A percentile compares a stretch with the other conserved stretches of the same genome.
These are phyloP conservation scores for Pholiota molesta DNA, from an alignment of 768 basidiomycete genomes.

Conservation along the genomic window DNA sequence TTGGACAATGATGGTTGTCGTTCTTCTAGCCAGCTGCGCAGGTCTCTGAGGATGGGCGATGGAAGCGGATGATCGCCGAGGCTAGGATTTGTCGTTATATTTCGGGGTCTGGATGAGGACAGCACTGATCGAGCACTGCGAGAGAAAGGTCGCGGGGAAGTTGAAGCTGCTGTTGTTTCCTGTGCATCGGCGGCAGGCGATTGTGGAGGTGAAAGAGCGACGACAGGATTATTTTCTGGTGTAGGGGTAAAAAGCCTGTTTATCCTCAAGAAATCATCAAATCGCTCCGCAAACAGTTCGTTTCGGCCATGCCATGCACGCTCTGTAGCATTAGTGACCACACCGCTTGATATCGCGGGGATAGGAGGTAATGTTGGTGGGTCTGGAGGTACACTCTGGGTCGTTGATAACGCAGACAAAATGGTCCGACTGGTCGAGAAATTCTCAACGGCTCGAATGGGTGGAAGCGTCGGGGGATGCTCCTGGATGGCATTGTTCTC, in stretches of 20 bases:
- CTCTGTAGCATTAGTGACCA: conserved; percentile 10
- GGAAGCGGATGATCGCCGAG: conserved; percentile 25
- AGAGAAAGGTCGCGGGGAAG: background rate
- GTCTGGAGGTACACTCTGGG: conserved; percentile 10
- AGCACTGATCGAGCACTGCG: background rate
- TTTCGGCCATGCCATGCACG: background rate
- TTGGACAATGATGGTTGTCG: background rate
- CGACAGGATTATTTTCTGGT: background rate
- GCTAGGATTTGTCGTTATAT: background rate
- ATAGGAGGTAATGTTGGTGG: conserved; percentile 30
- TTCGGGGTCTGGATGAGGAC: background rate
- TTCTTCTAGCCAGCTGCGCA: conserved; percentile 27
- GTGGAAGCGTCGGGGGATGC: conserved; percentile 8
- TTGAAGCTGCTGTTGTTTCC: background rate
- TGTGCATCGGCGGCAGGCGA: background rate
- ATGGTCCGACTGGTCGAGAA: conserved; percentile 3
- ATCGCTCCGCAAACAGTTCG: background rate
- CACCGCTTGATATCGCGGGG: conserved; percentile 17
- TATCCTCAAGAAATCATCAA: background rate
- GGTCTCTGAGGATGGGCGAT: conserved; percentile 25
- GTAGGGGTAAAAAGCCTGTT: background rate
- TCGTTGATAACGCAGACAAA: background rate
- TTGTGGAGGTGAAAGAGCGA: background rate
- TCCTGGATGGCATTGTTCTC: conserved; percentile 3
- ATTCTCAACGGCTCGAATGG: conserved; percentile 7